Evolutionary conservation across 805 yeast species (phyloP).

Genomic region (Wickerhamiella parazyma): DNA sequence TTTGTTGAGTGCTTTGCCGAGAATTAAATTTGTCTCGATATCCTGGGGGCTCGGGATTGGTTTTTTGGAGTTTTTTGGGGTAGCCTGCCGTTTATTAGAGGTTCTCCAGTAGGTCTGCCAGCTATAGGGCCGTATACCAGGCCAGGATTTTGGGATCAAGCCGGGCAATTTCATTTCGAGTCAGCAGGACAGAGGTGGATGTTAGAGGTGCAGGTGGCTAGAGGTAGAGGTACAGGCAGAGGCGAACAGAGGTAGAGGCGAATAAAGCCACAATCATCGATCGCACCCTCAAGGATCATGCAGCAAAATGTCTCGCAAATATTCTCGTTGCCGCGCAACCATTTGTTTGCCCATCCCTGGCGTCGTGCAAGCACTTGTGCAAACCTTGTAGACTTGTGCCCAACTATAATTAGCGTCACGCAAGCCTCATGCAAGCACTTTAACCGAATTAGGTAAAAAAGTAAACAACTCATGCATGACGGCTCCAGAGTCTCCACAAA

Average conservation of each 20-base stretch:
- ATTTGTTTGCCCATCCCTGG: no score
- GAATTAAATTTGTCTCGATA: conserved; percentile 17
- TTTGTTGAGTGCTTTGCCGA: conserved; percentile 18
- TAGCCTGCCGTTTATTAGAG: not conserved
- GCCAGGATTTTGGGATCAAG: not conserved
- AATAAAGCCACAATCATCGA: no score
- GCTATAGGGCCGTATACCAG: not conserved
- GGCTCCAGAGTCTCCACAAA: not conserved
- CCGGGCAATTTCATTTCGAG: not conserved
- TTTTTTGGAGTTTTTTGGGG: not conserved
- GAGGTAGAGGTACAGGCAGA: no score
- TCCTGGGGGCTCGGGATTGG: not conserved
- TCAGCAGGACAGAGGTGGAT: not conserved
- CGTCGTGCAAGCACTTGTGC: no score
- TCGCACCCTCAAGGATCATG: no score
- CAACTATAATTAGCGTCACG: not conserved
- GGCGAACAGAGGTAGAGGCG: no score
- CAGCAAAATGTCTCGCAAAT: no score
- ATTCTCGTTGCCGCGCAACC: no score
- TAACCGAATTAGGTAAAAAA: conserved; percentile 4
- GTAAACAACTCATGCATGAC: conserved; percentile 3
- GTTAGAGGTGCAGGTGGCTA: no score
- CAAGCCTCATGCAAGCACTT: not conserved
- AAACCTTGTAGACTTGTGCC: no score
- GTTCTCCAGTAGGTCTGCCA: conserved; percentile 9